phyloP scores from a whole-genome alignment of 2,329 filamentous ascomycete species.

The Phyllosticta capitalensis region DNA sequence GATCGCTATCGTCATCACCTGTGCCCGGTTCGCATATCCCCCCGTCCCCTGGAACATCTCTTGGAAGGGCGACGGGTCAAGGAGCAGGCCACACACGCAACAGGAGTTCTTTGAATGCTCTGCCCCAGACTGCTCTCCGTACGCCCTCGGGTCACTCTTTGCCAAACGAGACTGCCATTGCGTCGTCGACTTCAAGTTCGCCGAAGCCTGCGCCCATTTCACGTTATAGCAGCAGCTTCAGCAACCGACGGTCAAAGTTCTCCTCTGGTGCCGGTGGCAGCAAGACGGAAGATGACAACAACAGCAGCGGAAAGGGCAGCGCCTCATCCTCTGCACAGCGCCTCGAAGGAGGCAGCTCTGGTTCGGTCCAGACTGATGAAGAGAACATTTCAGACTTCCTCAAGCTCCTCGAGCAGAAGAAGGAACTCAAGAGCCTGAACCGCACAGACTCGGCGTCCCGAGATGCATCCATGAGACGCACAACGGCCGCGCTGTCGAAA shows the following conservation, averaged over 20 bases:
- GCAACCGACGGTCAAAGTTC: conserved; percentile 67
- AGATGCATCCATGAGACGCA: conserved; percentile 63
- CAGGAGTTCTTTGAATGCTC: conserved; percentile 62
- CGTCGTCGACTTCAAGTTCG: conserved; percentile 62
- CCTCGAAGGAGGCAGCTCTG: conserved; percentile 46
- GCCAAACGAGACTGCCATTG: conserved; percentile 50
- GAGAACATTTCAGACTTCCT: conserved; percentile 92
- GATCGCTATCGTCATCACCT: conserved; percentile 85
- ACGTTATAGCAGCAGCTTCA: conserved; percentile 90
- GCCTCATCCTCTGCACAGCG: conserved; percentile 54
- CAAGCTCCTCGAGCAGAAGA: conserved; percentile 77
- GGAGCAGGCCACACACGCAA: conserved; percentile 48
- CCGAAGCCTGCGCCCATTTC: conserved; percentile 70
- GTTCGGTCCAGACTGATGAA: conserved; percentile 67
- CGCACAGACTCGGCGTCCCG: conserved; percentile 48
- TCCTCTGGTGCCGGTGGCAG: conserved; percentile 63
- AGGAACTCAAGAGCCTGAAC: conserved; percentile 75
- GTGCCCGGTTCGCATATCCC: conserved; percentile 42
- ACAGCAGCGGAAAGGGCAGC: conserved; percentile 72
- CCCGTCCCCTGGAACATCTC: conserved; percentile 43
- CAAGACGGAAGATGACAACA: conserved; percentile 62
- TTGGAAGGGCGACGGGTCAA: conserved; percentile 25
- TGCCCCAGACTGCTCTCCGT: conserved; percentile 64
- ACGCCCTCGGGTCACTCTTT: conserved; percentile 45
- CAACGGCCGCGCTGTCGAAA: conserved; percentile 69